Conservation (phyloP, 495 filamentous ascomycete genomes). For the Xylaria cubensis region DNA sequence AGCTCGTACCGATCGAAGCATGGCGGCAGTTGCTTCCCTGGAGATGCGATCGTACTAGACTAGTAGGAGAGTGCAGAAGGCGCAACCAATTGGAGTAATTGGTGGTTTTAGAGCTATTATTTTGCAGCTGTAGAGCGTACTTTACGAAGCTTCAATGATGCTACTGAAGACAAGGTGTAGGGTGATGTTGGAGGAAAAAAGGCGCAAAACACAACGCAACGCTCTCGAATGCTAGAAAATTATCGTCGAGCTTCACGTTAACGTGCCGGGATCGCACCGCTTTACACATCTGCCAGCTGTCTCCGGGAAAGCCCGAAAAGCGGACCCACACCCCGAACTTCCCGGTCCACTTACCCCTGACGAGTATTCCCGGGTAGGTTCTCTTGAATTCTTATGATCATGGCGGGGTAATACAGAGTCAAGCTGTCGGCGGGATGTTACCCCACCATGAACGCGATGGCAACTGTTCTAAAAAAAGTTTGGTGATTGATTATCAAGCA, state of each 20-base stretch:
- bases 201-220: slow-evolving; percentile 16
- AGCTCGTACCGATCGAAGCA: slow-evolving; percentile 54
- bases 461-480: slow-evolving; percentile 18
- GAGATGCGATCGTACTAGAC: slow-evolving; percentile 5
- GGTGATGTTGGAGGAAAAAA: slow-evolving; percentile 17
- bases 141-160: not conserved
- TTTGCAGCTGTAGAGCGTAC: not conserved
- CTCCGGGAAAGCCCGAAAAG: slow-evolving; percentile 27
- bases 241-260: slow-evolving; percentile 14
- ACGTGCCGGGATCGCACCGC: not conserved
- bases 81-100: slow-evolving; percentile 9
- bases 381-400: slow-evolving; percentile 15
- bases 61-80: not conserved
- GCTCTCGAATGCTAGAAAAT: slow-evolving; percentile 10
- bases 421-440: slow-evolving; percentile 2
- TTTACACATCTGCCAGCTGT: slow-evolving; percentile 1
- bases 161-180: not conserved
- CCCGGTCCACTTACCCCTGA: slow-evolving; percentile 1
- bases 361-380: slow-evolving; percentile 9
- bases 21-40: slow-evolving; percentile 31
- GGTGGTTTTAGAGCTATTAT: not conserved
- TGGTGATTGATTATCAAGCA: slow-evolving; percentile 30
- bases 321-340: not conserved
- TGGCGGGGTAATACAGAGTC: slow-evolving; percentile 22
- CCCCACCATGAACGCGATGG: slow-evolving; percentile 27